Evolutionary conservation across 2,329 filamentous ascomycete species (phyloP), one percentile per base, ranked within the genome.

Genomic region (Rhinocladiella mackenziei): DNA sequence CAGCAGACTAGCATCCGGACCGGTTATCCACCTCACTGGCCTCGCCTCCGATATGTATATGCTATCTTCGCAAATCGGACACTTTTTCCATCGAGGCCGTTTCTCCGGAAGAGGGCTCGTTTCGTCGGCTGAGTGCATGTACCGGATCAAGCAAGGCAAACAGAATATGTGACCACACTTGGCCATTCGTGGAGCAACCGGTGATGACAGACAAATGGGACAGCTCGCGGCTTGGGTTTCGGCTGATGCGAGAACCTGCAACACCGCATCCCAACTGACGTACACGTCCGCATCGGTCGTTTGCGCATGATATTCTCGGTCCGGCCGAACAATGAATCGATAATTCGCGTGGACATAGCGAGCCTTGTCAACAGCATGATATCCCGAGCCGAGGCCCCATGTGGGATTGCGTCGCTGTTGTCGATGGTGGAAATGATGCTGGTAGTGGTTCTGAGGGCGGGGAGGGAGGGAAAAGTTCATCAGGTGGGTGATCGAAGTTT

Each of bases 81-180:
- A 98, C 63, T 94, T 95, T 70, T 94, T 94, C 78, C 87, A 96
- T 42, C 84, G 76, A 20, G 84, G 73, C 57, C 78, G 83, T 67
- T 83, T 89, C 51, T 83, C 81, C 0, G 75, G 74, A 2, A 70
- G 55, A 7, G 77, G 70, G 45, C 74, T 76, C 6, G 69, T 67
- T 23, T 85, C 83, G n/a, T 86, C 83, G 44, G 85, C 83, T 5
- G 89, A 86, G 58, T 94, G 86, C 88, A 98, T 96, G 63, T 94
- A 98, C 37, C 92, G 84, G 52, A 97, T 87, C 50, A 97, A 68
- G 62, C 92, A 98, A 4, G 92, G 83, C 23, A 97, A 71, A 62
- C 92, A 98, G 64, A 96, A 97, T 9, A 98, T 95, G 62, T 98
- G 92, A 1, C 92, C 92, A 60, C 92, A 98, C 61, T 84, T 91